phyloP scores from a whole-genome alignment of 768 basidiomycete genomes.

The Russula ochroleuca region DNA sequence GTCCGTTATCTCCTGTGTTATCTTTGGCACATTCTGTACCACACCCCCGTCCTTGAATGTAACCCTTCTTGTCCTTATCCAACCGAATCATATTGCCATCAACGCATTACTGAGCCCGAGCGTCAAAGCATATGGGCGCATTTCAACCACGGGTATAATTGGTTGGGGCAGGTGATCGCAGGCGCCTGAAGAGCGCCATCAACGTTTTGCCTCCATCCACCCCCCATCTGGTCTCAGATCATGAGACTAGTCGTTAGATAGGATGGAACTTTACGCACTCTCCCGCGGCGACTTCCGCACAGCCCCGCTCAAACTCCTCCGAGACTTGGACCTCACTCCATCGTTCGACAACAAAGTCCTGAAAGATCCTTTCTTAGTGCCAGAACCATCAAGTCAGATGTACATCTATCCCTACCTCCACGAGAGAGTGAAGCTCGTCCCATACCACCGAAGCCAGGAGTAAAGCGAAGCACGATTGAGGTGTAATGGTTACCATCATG shows the following conservation, averaged over 20 bases:
- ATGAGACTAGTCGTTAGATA: slow-evolving; percentile 9
- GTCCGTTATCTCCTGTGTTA: neutral
- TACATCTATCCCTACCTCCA: slow-evolving; percentile 45
- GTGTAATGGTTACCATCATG: slow-evolving; percentile 64
- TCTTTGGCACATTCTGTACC: neutral
- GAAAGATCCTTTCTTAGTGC: slow-evolving; percentile 17
- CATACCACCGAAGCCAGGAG: slow-evolving; percentile 64
- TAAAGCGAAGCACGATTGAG: slow-evolving; percentile 60
- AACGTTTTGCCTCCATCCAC: slow-evolving; percentile 64
- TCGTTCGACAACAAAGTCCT: slow-evolving; percentile 74
- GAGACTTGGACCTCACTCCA: slow-evolving; percentile 67
- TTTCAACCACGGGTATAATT: slow-evolving; percentile 28
- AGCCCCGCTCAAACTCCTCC: slow-evolving; percentile 63
- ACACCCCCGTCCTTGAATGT: neutral
- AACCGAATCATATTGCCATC: neutral
- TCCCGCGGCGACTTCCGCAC: slow-evolving; percentile 66
- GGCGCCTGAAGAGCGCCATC: slow-evolving; percentile 60
- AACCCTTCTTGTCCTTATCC: neutral
- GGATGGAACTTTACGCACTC: slow-evolving; percentile 42
- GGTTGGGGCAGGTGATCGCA: slow-evolving; percentile 50
- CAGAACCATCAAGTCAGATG: slow-evolving; percentile 16
- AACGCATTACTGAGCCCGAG: neutral
- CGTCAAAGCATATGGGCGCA: neutral
- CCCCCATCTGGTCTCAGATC: slow-evolving; percentile 51
- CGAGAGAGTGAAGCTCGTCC: slow-evolving; percentile 57